phyloP scores from a whole-genome alignment of 2,329 filamentous ascomycete species.

The Microdochium bolleyi region DNA sequence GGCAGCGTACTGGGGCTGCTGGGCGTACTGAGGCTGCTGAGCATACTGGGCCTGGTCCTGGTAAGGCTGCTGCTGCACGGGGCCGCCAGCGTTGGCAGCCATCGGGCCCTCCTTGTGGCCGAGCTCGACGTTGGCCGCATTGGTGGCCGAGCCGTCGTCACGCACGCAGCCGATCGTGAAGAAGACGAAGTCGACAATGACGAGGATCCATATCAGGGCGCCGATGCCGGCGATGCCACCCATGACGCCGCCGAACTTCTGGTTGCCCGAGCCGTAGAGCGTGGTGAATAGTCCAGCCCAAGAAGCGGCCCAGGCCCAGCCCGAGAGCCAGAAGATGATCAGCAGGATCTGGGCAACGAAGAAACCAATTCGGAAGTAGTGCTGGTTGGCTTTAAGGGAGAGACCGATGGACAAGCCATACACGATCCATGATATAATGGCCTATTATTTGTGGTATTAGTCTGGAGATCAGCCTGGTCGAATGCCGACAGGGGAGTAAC shows the following conservation, averaged over 20 bases:
- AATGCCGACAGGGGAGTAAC: constrained; percentile 13
- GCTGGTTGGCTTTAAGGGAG: constrained; percentile 24
- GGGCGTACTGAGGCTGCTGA: background rate
- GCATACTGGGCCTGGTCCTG: background rate
- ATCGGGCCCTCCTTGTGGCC: constrained; percentile 3
- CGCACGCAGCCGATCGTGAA: constrained; percentile 26
- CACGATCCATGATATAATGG: constrained; percentile 30
- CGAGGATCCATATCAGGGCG: constrained; percentile 30
- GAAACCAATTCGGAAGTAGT: constrained; percentile 29
- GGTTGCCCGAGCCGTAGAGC: constrained; percentile 13
- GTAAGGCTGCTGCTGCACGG: constrained; percentile 3
- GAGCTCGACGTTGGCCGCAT: constrained; percentile 17
- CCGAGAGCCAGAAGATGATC: constrained; percentile 35
- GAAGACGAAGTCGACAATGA: constrained; percentile 27
- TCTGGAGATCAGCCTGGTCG: constrained; percentile 5
- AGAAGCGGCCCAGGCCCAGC: constrained; percentile 32
- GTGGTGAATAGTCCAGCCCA: constrained; percentile 18
- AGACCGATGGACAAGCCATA: constrained; percentile 27
- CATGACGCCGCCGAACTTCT: constrained; percentile 21
- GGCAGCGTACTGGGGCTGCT: background rate
- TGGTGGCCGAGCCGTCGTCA: constrained; percentile 7
- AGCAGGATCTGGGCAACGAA: constrained; percentile 25
- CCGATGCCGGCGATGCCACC: constrained; percentile 32
- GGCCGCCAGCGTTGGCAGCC: background rate
- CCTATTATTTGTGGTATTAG: constrained; percentile 15